phyloP scores from a whole-genome alignment of 345 rosid genomes.

The Toxicodendron radicans region DNA sequence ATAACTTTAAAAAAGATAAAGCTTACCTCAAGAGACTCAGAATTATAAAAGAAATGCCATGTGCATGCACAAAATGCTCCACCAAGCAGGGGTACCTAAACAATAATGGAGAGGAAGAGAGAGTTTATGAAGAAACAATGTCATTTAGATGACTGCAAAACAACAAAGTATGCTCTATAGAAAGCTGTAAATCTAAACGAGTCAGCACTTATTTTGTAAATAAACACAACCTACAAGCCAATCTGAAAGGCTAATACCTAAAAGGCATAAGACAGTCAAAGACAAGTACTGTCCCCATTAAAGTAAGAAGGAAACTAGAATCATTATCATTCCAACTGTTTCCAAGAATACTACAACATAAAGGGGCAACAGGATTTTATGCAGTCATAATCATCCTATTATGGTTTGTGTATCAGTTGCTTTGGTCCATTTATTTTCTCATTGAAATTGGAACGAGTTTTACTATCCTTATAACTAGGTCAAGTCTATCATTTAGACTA shows the following conservation, averaged over 20 bases:
- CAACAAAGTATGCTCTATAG: slow-evolving; percentile 1
- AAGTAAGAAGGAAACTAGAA: not conserved
- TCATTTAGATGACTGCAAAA: not conserved
- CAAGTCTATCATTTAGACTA: too few relatives aligned
- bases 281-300: not conserved
- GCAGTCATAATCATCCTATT: not conserved
- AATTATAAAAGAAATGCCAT: slow-evolving; percentile 97
- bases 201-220: not conserved
- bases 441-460: too few relatives aligned
- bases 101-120: slow-evolving; percentile 8
- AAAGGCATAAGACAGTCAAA: not conserved
- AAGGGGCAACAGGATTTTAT: not conserved
- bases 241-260: not conserved
- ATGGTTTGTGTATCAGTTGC: not conserved
- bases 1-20: not conserved
- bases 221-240: slow-evolving; percentile 9
- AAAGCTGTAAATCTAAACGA: not conserved
- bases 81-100: slow-evolving; percentile 89
- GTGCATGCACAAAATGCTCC: slow-evolving; percentile 98
- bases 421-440: too few relatives aligned
- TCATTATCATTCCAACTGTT: not conserved
- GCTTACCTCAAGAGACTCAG: slow-evolving; percentile 88
- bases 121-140: slow-evolving; percentile 4
- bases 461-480: too few relatives aligned
- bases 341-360: not conserved